Evolutionary conservation across 306 rosid species (phyloP).

Genomic region (Trifolium subterraneum): DNA sequence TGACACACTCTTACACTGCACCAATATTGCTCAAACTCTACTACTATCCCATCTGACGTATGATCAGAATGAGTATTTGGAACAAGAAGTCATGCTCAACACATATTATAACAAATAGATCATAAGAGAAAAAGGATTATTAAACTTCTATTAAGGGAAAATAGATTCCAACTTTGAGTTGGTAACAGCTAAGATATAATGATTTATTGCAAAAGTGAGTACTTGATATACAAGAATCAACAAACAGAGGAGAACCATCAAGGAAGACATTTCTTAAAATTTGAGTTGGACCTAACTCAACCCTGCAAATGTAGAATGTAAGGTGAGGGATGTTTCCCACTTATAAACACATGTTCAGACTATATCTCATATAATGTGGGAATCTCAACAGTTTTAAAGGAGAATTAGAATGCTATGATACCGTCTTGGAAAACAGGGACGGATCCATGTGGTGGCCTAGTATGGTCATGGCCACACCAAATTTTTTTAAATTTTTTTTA

Average conservation of each 20-base stretch:
- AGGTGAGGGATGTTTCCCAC: background rate
- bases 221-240: slow-evolving; percentile 11
- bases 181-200: background rate
- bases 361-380: background rate
- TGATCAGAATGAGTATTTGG: slow-evolving; percentile 58
- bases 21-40: slow-evolving; percentile 39
- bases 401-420: background rate
- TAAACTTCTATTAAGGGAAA: slow-evolving; percentile 15
- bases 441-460: too few species aligned
- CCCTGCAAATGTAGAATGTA: background rate
- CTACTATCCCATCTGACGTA: slow-evolving; percentile 44
- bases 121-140: slow-evolving; percentile 20
- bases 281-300: background rate
- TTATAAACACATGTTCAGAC: background rate
- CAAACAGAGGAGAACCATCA: slow-evolving; percentile 13
- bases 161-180: slow-evolving; percentile 1
- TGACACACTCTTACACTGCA: slow-evolving; percentile 39
- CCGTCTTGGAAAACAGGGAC: background rate
- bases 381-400: background rate
- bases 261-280: background rate
- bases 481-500: too few species aligned
- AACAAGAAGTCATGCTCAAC: slow-evolving; percentile 45
- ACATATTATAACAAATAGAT: slow-evolving; percentile 39
- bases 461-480: too few species aligned
- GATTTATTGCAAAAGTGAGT: slow-evolving; percentile 4